Evolutionary conservation across 164 flowering plant species (phyloP), one percentile per base, ranked within the genome.

Genomic region (Nymphaea thermarum): DNA sequence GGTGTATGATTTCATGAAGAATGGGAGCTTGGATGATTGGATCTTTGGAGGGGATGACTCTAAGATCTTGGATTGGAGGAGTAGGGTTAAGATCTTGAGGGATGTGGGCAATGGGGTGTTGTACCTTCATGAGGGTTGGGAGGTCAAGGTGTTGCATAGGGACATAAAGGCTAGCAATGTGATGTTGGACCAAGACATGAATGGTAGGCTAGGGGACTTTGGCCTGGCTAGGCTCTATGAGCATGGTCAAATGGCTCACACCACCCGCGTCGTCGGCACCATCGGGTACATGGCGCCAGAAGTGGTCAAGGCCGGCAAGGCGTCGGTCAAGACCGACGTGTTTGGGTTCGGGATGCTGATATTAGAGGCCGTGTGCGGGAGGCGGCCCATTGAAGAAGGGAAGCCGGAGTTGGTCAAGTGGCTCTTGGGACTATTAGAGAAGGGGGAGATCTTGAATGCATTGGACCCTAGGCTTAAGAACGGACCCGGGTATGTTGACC

Each of bases 131-230:
- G 82, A 83, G 36, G 84, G 84, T 3, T 83, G 84, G 84, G 84
- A 78, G 53, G 70, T 73, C 10, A 75, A 66, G 66, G 84, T 83
- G 25, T 64, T 83, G 47, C 86, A 83, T 67, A 78, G 84, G 36
- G 86, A 83, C 66, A 81, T 83, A 10, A 83, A 83, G 68, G 79
- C 84, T 68, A 83, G 84, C 74, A 83, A 83, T 71, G 84, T 83
- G 14, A 64, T 83, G 66, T 79, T 83, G 64, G 86, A 83, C 65
- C 71, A 62, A 62, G 81, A 81, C 5, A 83, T 83, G 83, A 75
- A 67, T 59, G 84, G 81, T 12, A 77, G 74, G 68, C 65, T 83
- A 16, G 82, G 82, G 3, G 86, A 83, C 61, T 83, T 83, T 43
- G 86, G 86, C 10, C 64, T 81, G 16, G 86, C 84, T 43, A 71